Base-by-base conservation (phyloP, 257 asterid genomes). In the Solanum sparsipilum region DNA sequence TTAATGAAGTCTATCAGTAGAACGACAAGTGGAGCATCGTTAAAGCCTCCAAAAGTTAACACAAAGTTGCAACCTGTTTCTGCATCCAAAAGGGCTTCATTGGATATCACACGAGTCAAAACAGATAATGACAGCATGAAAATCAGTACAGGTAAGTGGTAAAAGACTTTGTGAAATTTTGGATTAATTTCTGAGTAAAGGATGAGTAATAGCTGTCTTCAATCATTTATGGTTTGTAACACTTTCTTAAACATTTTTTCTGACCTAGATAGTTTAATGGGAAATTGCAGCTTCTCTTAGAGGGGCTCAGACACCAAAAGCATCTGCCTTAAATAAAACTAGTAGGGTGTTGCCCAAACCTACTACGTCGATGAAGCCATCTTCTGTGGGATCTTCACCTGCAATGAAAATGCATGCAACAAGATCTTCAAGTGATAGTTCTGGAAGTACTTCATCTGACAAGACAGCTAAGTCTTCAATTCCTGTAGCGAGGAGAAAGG, bases 401-500 rank as follows among this genome's bases (percentile, higher is more conserved):
- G 84, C 94, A 85, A 89, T 88, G 90, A 92, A 84, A 86, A 90
- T 90, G 75, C 96, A 88, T 48, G 88, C 95, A 8, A 52, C 91
- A 73, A 93, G 93, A 93, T 92, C 95, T 90, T 93, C 97, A 75
- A 91, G 92, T 87, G 96, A 93, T 89, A 89, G 92, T 76, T 93
- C 96, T 89, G 92, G 90, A 56, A 92, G 91, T 74, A 78, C 90
- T 56, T 89, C 93, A 48, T 93, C 98, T 52, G 91, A 91, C 74
- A 83, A 88, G 86, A 81, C 90, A 39, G 87, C 87, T 83, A 96
- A 94, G 87, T 78, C 92, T 88, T 88, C 93, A 48, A 21, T 88
- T 78, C 87, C 90, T 90, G 65, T 92, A 15, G 90, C 92, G 13
- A 94, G 94, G 92, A 94, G 95, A 90, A 95, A 90, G 90, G 89